Percentiles rank a stretch among this genome's conserved stretches.
These are phyloP conservation scores for Saccharum spontaneum DNA, from an alignment of 176 grass and related monocot species.

Conservation along the genomic window DNA sequence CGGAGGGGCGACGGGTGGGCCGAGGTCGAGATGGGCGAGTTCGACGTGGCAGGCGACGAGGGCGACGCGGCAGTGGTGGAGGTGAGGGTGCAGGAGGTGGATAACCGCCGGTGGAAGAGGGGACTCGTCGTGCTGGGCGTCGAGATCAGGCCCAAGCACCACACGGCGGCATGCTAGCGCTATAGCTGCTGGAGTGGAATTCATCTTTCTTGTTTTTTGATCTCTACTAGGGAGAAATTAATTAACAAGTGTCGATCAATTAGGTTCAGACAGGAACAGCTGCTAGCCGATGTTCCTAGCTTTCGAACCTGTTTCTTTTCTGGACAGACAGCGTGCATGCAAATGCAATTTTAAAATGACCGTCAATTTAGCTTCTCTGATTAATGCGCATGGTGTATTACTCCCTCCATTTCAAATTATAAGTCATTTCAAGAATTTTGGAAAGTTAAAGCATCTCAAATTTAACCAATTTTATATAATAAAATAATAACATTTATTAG, in stretches of 20 bases:
- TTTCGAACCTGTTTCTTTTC: conserved; percentile 6
- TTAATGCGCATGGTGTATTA: neutral
- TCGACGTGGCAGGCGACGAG: neutral
- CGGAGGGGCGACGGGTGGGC: conserved; percentile 45
- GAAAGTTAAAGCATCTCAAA: no score
- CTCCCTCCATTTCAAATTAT: no score
- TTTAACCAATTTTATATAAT: no score
- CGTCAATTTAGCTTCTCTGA: neutral
- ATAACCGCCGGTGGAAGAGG: conserved; percentile 49
- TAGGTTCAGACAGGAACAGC: conserved; percentile 9
- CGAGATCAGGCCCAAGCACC: conserved; percentile 59
- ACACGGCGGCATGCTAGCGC: neutral
- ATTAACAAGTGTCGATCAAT: neutral
- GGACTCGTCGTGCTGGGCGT: conserved; percentile 74
- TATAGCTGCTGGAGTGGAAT: neutral
- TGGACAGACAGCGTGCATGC: neutral
- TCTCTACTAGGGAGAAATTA: neutral
- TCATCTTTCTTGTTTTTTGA: neutral
- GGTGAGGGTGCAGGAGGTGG: conserved; percentile 44
- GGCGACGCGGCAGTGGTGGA: conserved; percentile 37
- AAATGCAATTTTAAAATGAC: neutral
- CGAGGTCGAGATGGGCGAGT: conserved; percentile 62
- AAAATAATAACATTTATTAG: no score
- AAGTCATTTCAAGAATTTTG: no score
- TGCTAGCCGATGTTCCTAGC: neutral